Conservation (phyloP, 257 asterid species). For the Plantago elongata region DNA sequence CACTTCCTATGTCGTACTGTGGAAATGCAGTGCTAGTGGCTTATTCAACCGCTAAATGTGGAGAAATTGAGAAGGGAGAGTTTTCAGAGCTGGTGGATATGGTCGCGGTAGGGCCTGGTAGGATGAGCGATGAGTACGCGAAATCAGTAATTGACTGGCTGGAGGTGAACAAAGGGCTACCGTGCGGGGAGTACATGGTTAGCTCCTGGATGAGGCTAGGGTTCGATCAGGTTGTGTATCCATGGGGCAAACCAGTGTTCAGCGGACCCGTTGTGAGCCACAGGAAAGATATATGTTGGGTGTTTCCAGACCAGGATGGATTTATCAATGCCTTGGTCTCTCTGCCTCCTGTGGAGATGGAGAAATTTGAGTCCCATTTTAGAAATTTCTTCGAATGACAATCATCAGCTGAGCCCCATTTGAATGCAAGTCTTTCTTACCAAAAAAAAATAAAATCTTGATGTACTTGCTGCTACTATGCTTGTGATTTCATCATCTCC, state of each 20-base stretch:
- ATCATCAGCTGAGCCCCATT: neutral
- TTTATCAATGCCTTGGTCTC: conserved; percentile 33
- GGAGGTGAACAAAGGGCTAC: conserved; percentile 61
- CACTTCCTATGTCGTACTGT: conserved; percentile 43
- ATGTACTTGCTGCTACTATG: neutral
- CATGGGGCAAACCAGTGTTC: conserved; percentile 71
- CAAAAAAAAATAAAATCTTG: no score
- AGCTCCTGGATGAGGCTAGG: conserved; percentile 77
- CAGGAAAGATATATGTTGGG: conserved; percentile 34
- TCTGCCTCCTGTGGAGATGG: conserved; percentile 30
- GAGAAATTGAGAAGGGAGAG: conserved; percentile 31
- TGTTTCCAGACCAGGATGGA: conserved; percentile 26
- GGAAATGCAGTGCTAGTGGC: conserved; percentile 62
- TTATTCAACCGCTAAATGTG: conserved; percentile 37
- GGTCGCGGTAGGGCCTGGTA: conserved; percentile 38
- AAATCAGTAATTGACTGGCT: conserved; percentile 64
- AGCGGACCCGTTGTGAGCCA: conserved; percentile 53
- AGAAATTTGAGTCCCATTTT: conserved; percentile 20
- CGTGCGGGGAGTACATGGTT: conserved; percentile 66
- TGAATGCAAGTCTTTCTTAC: no score
- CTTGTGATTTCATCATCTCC: neutral
- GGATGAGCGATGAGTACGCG: conserved; percentile 59
- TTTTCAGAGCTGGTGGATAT: conserved; percentile 38
- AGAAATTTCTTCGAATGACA: neutral
- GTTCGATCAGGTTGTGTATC: conserved; percentile 46